These are phyloP conservation scores for Aotearoamyces nothofagi DNA, from an alignment of 2,329 filamentous ascomycete species.

Conservation along the genomic window DNA sequence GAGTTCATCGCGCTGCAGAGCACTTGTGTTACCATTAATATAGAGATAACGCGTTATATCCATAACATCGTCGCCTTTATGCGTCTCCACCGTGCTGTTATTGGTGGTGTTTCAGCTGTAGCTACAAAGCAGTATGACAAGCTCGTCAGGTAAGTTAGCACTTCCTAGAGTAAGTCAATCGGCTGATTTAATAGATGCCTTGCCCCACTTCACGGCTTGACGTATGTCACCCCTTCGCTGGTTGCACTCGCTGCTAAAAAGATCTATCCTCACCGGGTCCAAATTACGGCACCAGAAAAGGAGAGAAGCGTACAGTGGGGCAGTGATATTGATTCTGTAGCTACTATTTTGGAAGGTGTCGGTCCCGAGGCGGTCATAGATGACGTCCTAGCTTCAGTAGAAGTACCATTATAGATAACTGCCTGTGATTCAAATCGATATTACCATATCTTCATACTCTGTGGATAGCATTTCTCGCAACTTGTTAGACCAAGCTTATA, in stretches of 20 bases:
- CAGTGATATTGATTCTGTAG: slow-evolving; percentile 57
- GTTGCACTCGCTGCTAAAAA: slow-evolving; percentile 73
- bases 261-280: slow-evolving; percentile 73
- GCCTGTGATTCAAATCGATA: too few relatives aligned
- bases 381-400: slow-evolving; percentile 28
- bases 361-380: slow-evolving; percentile 49
- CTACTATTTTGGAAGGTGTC: slow-evolving; percentile 45
- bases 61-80: slow-evolving; percentile 81
- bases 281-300: slow-evolving; percentile 49
- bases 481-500: too few relatives aligned
- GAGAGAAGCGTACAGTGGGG: slow-evolving; percentile 93
- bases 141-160: slow-evolving; percentile 39
- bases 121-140: slow-evolving; percentile 66
- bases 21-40: slow-evolving; percentile 44
- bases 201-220: slow-evolving; percentile 65
- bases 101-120: slow-evolving; percentile 58
- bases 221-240: slow-evolving; percentile 72
- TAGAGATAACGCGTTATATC: slow-evolving; percentile 71
- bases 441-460: too few relatives aligned
- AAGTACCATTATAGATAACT: slow-evolving; percentile 2
- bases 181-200: slow-evolving; percentile 34
- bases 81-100: slow-evolving; percentile 73
- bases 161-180: neutral
- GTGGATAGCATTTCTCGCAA: too few relatives aligned
- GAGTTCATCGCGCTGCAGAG: slow-evolving; percentile 29